Evolutionary conservation across 352 stramenopile genomes (phyloP).

Genomic region (Pythium angustatum): DNA sequence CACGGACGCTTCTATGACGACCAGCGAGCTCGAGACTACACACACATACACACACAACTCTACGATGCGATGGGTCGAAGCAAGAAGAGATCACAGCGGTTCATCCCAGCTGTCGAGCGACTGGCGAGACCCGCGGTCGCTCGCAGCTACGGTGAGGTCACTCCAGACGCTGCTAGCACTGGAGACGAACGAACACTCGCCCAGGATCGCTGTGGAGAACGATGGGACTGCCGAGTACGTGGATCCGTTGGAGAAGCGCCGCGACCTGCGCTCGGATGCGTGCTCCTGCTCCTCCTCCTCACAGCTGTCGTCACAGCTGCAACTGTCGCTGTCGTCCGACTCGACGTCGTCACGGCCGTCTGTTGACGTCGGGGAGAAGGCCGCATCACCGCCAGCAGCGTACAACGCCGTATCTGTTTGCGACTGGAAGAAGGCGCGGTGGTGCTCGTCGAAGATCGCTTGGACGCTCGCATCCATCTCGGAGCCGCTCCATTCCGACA

Average conservation of each 20-base stretch:
- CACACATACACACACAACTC: neutral
- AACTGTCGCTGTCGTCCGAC: neutral
- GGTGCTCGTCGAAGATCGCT: conserved; percentile 17
- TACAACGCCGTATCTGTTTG: neutral
- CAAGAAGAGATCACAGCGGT: neutral
- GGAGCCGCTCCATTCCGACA: conserved; percentile 17
- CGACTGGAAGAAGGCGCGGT: neutral
- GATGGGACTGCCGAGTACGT: conserved; percentile 22
- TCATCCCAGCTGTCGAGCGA: conserved; percentile 14
- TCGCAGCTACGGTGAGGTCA: neutral
- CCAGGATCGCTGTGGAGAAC: conserved; percentile 3
- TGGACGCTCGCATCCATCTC: conserved; percentile 15
- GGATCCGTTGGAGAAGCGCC: conserved; percentile 22
- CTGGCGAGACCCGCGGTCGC: neutral
- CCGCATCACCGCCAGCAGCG: neutral
- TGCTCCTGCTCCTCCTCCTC: conserved; percentile 6
- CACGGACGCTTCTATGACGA: too few species aligned
- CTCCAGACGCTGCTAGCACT: conserved; percentile 19
- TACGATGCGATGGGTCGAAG: neutral
- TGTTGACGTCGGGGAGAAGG: conserved; percentile 3
- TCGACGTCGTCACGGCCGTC: neutral
- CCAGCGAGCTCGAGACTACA: neutral
- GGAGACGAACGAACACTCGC: conserved; percentile 3
- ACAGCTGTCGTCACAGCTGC: neutral
- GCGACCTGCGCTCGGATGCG: neutral